Base-by-base conservation (phyloP, 371 early-diverging fungal genomes). In the Mucor mucedo region DNA sequence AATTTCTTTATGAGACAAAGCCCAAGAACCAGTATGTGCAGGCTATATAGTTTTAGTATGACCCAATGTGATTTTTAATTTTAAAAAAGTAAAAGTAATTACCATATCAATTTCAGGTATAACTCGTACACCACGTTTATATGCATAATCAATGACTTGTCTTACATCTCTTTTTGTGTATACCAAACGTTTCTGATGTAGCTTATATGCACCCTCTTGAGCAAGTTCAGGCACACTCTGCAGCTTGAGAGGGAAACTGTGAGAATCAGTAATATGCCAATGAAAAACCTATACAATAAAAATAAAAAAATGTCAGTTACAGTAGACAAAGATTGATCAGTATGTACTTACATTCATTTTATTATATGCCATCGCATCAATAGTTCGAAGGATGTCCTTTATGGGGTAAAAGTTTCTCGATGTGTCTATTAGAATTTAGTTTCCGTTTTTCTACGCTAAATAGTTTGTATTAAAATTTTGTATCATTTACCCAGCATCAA, bases 41-140 rank as follows among this genome's bases (percentile, higher is more conserved):
- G 94, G 93, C 75, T 78, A 57, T 50, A 49, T 29, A 42, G 44
- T 10, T 42, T 14, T 14, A 10, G 9, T 28, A 49, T 21, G 21
- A 10, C 11, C 9, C 28, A 32, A 41, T 38, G 8, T 21, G 10
- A 32, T 6, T n/a, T 27, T 35, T 6, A 45, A 35, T 29, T 30
- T n/a, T 2, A 21, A 41, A 41, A 41, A 55, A 41, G 21, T 21
- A 21, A 42, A 42, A 42, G 14, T 13, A 28, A 8, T 87, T 58
- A 91, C 91, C 73, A 90, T 87, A 60, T 92, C 92, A 57, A 91
- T 78, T 67, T 92, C 93, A 1, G 92, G 92, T 39, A 91, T 84
- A 21, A 92, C 83, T 13, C 89, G 79, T 9, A 83, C 68, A 10
- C 82, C 85, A 39, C 78, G 68, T 11, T 62, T 63, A 27, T 70